phyloP scores from a whole-genome alignment of 345 rosid species.

The Populus simonii region DNA sequence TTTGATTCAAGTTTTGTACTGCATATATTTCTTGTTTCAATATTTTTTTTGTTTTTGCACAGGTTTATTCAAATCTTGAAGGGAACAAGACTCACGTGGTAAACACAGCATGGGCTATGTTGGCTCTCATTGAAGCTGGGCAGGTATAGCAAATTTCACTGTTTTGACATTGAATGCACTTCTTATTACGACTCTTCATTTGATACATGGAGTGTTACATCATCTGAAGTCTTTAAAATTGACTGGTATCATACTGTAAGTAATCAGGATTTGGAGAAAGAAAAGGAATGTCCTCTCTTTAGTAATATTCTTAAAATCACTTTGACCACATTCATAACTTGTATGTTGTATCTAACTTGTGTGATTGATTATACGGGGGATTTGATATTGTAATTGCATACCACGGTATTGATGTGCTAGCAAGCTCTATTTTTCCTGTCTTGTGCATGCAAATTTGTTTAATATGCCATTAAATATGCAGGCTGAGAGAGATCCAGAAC shows the following conservation, averaged over 20 bases:
- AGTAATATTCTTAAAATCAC: not conserved
- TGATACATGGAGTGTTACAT: not conserved
- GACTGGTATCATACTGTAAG: not conserved
- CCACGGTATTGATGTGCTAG: not conserved
- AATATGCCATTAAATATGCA: slow-evolving; percentile 4
- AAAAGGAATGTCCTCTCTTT: not conserved
- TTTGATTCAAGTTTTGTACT: not conserved
- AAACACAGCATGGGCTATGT: slow-evolving; percentile 75
- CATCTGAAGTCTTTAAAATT: not conserved
- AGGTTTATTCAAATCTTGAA: slow-evolving; percentile 53
- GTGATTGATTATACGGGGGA: not conserved
- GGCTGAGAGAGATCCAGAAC: slow-evolving; percentile 50
- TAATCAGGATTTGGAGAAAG: not conserved
- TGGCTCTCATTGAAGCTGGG: slow-evolving; percentile 62
- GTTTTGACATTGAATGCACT: not conserved
- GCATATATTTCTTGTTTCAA: not conserved
- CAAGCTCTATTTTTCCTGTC: not conserved
- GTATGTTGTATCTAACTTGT: not conserved
- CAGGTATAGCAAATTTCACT: slow-evolving; percentile 38
- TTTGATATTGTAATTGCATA: not conserved
- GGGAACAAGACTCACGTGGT: slow-evolving; percentile 46
- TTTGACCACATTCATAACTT: not conserved
- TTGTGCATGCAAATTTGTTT: not conserved
- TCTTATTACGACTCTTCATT: not conserved
- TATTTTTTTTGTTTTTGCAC: not conserved